Conservation (phyloP, 2,329 filamentous ascomycete species). For the Beauveria medogensis region DNA sequence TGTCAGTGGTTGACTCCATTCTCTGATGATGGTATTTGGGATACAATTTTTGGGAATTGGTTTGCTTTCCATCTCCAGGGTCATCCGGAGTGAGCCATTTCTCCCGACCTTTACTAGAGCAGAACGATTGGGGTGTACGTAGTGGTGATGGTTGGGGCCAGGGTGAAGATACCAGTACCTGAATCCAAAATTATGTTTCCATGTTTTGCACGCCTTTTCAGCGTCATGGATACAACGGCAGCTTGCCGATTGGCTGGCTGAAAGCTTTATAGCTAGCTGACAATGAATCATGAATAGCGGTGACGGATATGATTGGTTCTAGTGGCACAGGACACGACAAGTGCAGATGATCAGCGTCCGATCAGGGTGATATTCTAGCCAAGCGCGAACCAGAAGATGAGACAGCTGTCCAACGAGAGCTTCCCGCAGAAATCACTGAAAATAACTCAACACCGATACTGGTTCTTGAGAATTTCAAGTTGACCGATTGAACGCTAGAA, state of each 20-base stretch:
- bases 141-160: background rate
- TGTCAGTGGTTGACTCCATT: background rate
- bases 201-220: background rate
- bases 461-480: too few species aligned
- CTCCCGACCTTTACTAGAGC: background rate
- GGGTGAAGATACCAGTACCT: background rate
- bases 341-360: too few species aligned
- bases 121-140: background rate
- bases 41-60: background rate
- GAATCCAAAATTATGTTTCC: background rate
- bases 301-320: too few species aligned
- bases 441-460: too few species aligned
- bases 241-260: background rate
- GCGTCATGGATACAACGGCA: background rate
- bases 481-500: too few species aligned
- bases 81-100: background rate
- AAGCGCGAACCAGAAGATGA: too few species aligned
- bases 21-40: background rate
- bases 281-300: background rate
- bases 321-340: too few species aligned
- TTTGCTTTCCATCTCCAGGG: background rate
- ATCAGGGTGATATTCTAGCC: too few species aligned
- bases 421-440: too few species aligned
- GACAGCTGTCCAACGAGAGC: too few species aligned
- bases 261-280: background rate